These are phyloP conservation scores for Wickerhamiella shivajii DNA, from an alignment of 805 yeast genomes.

Conservation along the genomic window DNA sequence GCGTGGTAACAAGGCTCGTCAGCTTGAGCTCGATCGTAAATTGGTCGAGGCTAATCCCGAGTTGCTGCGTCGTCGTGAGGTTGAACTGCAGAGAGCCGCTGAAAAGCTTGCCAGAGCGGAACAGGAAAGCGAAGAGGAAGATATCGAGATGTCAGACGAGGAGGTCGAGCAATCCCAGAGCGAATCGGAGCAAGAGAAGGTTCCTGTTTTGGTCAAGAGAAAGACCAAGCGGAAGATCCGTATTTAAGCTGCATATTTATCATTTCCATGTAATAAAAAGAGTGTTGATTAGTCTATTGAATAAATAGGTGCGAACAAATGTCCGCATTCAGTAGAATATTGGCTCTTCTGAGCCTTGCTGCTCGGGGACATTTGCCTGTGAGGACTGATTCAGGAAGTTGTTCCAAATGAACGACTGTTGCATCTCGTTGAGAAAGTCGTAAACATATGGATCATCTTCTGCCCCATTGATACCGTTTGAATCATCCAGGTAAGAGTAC, in stretches of 20 bases:
- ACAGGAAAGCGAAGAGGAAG: constrained; percentile 29
- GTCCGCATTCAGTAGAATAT: too few relatives aligned
- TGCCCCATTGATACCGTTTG: too few relatives aligned
- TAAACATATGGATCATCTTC: constrained; percentile 6
- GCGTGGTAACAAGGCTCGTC: constrained; percentile 89
- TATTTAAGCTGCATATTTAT: constrained; percentile 8
- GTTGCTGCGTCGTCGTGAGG: constrained; percentile 82
- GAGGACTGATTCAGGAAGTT: constrained; percentile 8
- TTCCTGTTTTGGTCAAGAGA: constrained; percentile 48
- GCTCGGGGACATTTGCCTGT: neutral
- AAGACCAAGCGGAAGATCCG: constrained; percentile 35
- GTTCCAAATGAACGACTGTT: constrained; percentile 13
- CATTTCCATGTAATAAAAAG: neutral
- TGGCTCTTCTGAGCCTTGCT: neutral
- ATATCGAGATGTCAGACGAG: constrained; percentile 34
- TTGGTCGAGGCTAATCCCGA: constrained; percentile 82
- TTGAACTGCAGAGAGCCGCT: constrained; percentile 66
- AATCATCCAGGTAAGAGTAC: too few relatives aligned
- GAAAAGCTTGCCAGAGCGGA: constrained; percentile 35
- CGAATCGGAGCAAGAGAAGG: constrained; percentile 33
- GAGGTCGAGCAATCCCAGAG: constrained; percentile 21
- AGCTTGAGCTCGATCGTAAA: constrained; percentile 72
- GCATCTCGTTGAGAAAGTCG: constrained; percentile 12
- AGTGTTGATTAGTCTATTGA: neutral
- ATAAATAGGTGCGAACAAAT: neutral